Conservation (phyloP, 306 rosid genomes). For the Lathyrus sativus region DNA sequence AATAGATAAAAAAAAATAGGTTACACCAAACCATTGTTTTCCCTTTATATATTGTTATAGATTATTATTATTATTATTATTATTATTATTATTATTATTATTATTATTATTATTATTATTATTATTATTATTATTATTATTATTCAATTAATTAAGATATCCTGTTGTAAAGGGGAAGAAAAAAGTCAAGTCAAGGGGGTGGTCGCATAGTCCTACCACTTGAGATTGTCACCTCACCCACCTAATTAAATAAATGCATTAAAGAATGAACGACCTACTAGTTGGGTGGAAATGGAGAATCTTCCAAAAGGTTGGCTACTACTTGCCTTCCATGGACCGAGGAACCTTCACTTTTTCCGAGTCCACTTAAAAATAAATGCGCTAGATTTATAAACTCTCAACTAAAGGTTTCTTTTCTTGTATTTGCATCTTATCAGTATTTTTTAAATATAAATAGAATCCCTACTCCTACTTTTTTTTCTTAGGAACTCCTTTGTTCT, state of each 20-base stretch:
- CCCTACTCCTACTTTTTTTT: too few species aligned
- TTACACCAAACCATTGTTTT: too few species aligned
- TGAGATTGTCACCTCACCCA: constrained; percentile 29
- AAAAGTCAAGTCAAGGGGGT: constrained; percentile 45
- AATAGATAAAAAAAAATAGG: too few species aligned
- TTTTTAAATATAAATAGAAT: too few species aligned
- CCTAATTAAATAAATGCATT: constrained; percentile 1
- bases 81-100: too few species aligned
- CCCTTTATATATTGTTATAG: too few species aligned
- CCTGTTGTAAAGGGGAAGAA: constrained; percentile 18
- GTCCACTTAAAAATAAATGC: constrained; percentile 1
- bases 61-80: too few species aligned
- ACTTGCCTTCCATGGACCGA: constrained; percentile 32
- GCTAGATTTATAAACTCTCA: not conserved
- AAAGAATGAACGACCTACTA: not conserved
- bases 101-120: too few species aligned
- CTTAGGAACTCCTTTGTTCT: too few species aligned
- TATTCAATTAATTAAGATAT: not conserved
- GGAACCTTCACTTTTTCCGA: constrained; percentile 29
- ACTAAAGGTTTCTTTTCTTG: not conserved
- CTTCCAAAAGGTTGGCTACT: constrained; percentile 27
- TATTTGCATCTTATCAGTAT: too few species aligned
- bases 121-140: too few species aligned
- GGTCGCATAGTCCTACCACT: constrained; percentile 44
- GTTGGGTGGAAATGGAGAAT: constrained; percentile 32